These are phyloP conservation scores for Leccinellum albellum DNA, from an alignment of 768 basidiomycete species.

Conservation along the genomic window DNA sequence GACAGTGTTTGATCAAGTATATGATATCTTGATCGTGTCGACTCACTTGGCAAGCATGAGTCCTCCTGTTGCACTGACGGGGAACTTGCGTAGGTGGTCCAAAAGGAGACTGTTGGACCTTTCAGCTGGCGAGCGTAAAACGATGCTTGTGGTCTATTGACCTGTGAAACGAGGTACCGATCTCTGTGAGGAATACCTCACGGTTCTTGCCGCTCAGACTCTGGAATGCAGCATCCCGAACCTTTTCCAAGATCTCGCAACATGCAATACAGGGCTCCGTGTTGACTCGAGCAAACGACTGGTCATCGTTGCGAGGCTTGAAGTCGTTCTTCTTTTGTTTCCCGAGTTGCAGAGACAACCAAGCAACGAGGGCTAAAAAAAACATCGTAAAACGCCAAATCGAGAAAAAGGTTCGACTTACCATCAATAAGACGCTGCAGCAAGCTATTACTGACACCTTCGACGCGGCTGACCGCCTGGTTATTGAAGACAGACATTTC, in stretches of 20 bases:
- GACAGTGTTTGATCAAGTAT: background rate
- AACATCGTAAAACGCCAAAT: background rate
- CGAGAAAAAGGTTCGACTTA: constrained; percentile 34
- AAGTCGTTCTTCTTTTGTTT: constrained; percentile 97
- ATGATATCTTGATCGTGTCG: background rate
- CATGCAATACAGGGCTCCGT: constrained; percentile 89
- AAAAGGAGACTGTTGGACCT: constrained; percentile 63
- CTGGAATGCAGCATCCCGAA: constrained; percentile 70
- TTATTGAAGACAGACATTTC: constrained; percentile 94
- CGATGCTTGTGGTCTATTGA: constrained; percentile 19
- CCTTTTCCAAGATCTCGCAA: constrained; percentile 80
- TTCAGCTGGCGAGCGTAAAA: constrained; percentile 8
- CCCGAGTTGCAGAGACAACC: constrained; percentile 70
- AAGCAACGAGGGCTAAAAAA: constrained; percentile 62
- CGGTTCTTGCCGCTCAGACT: constrained; percentile 89
- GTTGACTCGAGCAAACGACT: constrained; percentile 90
- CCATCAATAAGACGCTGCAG: constrained; percentile 81
- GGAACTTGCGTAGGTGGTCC: constrained; percentile 94
- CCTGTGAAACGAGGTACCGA: constrained; percentile 95
- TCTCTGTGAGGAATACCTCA: constrained; percentile 88
- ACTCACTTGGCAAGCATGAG: constrained; percentile 96
- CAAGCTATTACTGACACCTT: constrained; percentile 75
- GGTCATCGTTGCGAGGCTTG: constrained; percentile 93
- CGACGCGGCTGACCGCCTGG: constrained; percentile 79
- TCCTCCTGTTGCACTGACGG: constrained; percentile 94